A percentile compares a stretch with the other conserved stretches of the same genome.
Evolutionary conservation across 768 basidiomycete genomes (phyloP).

Genomic region (Neoboletus brunneissimus): DNA sequence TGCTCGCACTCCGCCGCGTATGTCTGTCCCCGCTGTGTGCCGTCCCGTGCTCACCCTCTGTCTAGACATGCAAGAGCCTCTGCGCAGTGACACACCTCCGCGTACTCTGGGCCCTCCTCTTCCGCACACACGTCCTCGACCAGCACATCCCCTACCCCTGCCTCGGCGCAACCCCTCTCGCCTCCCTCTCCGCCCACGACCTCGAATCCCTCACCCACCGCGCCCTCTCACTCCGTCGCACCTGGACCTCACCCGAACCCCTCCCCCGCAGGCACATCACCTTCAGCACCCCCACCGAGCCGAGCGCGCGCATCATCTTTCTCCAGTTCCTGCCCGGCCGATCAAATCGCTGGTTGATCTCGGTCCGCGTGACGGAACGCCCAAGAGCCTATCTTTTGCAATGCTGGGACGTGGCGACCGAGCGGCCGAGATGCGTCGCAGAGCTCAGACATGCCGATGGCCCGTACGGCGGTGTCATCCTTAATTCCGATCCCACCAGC

Average conservation of each 20-base stretch:
- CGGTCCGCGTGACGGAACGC: conserved; percentile 33
- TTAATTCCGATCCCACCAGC: conserved; percentile 41
- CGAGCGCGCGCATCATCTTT: conserved; percentile 39
- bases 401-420: conserved; percentile 52
- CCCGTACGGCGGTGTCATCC: conserved; percentile 41
- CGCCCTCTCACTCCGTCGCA: conserved; percentile 43
- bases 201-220: conserved; percentile 43
- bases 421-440: conserved; percentile 42
- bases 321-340: conserved; percentile 47
- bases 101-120: conserved; percentile 48
- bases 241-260: conserved; percentile 49
- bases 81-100: conserved; percentile 42
- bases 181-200: conserved; percentile 38
- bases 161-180: conserved; percentile 21
- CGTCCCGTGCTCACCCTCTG: background rate
- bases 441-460: conserved; percentile 31
- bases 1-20: conserved; percentile 50
- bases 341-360: conserved; percentile 46
- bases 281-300: conserved; percentile 21
- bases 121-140: conserved; percentile 41
- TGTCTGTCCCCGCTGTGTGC: conserved; percentile 2
- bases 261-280: conserved; percentile 25
- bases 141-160: conserved; percentile 48
- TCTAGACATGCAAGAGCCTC: conserved; percentile 48
- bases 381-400: conserved; percentile 40